Conservation (phyloP, 176 grass and related monocot species). For the Ensete ventricosum region DNA sequence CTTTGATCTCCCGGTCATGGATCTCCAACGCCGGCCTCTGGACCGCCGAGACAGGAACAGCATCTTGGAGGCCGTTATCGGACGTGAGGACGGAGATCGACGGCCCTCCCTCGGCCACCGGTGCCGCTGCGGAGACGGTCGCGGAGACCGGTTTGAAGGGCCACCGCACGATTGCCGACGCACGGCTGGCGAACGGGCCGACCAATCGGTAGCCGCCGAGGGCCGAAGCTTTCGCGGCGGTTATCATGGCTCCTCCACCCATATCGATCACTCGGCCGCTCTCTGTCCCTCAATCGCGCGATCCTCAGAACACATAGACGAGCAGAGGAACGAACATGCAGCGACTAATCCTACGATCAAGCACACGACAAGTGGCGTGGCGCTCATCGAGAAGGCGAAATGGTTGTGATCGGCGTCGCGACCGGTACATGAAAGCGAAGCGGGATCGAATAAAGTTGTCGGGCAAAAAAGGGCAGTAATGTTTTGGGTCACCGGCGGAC, state of each 20-base stretch:
- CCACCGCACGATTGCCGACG: slow-evolving; percentile 9
- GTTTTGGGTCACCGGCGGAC: no score
- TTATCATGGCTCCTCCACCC: slow-evolving; percentile 65
- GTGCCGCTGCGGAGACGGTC: slow-evolving; percentile 18
- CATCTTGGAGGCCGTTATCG: slow-evolving; percentile 25
- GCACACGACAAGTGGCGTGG: no score
- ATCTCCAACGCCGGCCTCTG: slow-evolving; percentile 59
- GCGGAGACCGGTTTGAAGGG: slow-evolving; percentile 21
- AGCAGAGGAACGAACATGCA: no score
- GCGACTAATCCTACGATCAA: no score
- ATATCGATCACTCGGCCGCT: not conserved
- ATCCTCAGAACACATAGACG: no score
- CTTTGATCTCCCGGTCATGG: slow-evolving; percentile 21
- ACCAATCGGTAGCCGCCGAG: slow-evolving; percentile 15
- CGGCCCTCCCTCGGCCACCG: slow-evolving; percentile 16
- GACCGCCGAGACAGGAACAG: not conserved
- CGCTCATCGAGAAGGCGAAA: no score
- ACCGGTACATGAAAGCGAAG: no score
- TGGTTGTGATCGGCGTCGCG: no score
- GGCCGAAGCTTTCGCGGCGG: slow-evolving; percentile 42
- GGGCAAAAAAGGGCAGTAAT: no score
- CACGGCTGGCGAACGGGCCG: slow-evolving; percentile 7
- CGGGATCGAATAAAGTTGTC: no score
- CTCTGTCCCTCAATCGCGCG: no score
- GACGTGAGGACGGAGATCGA: slow-evolving; percentile 32